Conservation (phyloP, 2,329 filamentous ascomycete genomes). For the Triangularia setosa region DNA sequence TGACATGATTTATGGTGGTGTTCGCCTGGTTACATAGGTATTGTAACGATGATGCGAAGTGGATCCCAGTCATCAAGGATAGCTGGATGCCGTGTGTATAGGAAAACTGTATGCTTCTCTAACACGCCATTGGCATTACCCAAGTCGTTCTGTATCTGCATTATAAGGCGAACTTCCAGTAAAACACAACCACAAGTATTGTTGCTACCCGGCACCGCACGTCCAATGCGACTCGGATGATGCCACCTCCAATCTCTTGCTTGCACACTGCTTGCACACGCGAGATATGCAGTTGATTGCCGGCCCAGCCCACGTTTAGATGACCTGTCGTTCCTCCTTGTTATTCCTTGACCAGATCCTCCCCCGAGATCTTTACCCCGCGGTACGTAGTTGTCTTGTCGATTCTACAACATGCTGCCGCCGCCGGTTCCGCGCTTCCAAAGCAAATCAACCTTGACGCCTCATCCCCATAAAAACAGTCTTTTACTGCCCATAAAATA, state of each 20-base stretch:
- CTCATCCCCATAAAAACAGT: constrained; percentile 3
- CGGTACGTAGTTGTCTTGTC: not conserved
- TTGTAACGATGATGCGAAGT: not conserved
- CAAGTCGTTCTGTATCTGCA: too few relatives aligned
- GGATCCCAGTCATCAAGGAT: not conserved
- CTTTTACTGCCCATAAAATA: not conserved
- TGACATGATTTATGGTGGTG: too few relatives aligned
- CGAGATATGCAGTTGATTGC: not conserved
- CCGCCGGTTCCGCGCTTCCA: not conserved
- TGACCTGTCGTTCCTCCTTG: not conserved
- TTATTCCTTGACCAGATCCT: not conserved
- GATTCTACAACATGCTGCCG: not conserved
- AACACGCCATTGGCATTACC: too few relatives aligned
- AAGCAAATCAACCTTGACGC: constrained; percentile 19
- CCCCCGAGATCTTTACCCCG: not conserved
- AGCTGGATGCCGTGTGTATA: not conserved
- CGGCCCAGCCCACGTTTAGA: not conserved
- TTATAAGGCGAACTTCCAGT: too few relatives aligned
- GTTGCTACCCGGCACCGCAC: not conserved
- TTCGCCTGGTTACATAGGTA: too few relatives aligned
- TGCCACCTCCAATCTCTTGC: not conserved
- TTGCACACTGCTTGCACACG: too few relatives aligned
- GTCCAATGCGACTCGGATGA: not conserved
- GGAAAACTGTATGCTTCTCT: too few relatives aligned
- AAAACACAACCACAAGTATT: not conserved